These are phyloP conservation scores for Hypomontagnella monticulosa DNA, from an alignment of 495 filamentous ascomycete genomes.

Conservation along the genomic window DNA sequence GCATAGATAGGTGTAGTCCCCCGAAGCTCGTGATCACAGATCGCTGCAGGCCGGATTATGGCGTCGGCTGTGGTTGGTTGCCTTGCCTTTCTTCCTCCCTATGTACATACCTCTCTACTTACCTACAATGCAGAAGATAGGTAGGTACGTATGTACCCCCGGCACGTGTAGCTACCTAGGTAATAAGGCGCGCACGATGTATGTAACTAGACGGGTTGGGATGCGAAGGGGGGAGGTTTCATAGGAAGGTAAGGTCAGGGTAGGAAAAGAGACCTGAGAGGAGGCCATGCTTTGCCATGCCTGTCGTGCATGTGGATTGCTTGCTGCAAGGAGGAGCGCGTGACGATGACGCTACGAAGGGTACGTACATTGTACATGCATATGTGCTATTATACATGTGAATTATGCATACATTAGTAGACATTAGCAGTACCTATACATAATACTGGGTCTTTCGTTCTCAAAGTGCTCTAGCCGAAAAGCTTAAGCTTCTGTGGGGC, in stretches of 20 bases:
- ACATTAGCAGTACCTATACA: background rate
- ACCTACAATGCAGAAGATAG: background rate
- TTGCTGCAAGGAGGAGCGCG: slow-evolving; percentile 32
- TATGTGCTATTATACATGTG: background rate
- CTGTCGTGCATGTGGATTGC: slow-evolving; percentile 27
- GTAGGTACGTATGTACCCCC: slow-evolving; percentile 1
- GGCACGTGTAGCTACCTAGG: slow-evolving; percentile 7
- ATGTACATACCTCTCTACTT: background rate
- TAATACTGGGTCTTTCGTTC: background rate
- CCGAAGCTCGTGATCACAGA: slow-evolving; percentile 34
- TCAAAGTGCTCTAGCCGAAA: slow-evolving; percentile 15
- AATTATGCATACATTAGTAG: background rate
- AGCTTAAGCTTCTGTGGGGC: slow-evolving; percentile 25
- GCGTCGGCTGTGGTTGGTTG: slow-evolving; percentile 32
- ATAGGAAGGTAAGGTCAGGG: background rate
- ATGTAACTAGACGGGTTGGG: slow-evolving; percentile 4
- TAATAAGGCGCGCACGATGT: background rate
- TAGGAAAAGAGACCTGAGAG: background rate
- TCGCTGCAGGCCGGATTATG: slow-evolving; percentile 38
- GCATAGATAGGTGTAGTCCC: slow-evolving; percentile 8
- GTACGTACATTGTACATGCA: slow-evolving; percentile 18
- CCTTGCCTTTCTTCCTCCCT: slow-evolving; percentile 1
- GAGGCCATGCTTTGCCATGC: background rate
- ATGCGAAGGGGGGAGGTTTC: background rate
- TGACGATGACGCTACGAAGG: slow-evolving; percentile 36